Evolutionary conservation across 1,284 basidiomycete genomes (phyloP).

Genomic region (Austroboletus novae-zelandiae): DNA sequence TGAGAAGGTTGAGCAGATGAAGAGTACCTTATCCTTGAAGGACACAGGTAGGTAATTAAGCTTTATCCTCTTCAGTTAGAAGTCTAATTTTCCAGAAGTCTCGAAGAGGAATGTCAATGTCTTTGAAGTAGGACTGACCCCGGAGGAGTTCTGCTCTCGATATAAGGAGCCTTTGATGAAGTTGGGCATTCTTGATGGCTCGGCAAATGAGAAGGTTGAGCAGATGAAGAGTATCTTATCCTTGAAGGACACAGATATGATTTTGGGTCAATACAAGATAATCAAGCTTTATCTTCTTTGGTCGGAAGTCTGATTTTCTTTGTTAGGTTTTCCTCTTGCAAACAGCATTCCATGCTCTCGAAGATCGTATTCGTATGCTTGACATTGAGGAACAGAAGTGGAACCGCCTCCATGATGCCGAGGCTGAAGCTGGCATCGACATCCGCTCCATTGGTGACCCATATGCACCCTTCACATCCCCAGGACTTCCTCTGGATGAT

Average conservation of each 20-base stretch:
- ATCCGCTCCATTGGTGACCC: slow-evolving; percentile 70
- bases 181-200: slow-evolving; percentile 48
- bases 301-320: too few relatives aligned
- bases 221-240: slow-evolving; percentile 62
- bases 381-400: slow-evolving; percentile 86
- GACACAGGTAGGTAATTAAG: slow-evolving; percentile 71
- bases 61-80: too few relatives aligned
- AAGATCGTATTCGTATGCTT: slow-evolving; percentile 79
- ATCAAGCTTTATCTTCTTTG: too few relatives aligned
- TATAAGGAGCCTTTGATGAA: slow-evolving; percentile 63
- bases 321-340: slow-evolving; percentile 88
- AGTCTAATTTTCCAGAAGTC: too few relatives aligned
- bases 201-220: slow-evolving; percentile 48
- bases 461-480: slow-evolving; percentile 69
- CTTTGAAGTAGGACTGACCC: slow-evolving; percentile 85
- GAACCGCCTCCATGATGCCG: slow-evolving; percentile 68
- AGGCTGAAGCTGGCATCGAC: too few relatives aligned
- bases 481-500: slow-evolving; percentile 43
- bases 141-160: slow-evolving; percentile 84
- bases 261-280: slow-evolving; percentile 77
- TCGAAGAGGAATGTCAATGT: slow-evolving; percentile 61
- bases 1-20: too few relatives aligned
- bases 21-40: slow-evolving; percentile 59
- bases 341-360: slow-evolving; percentile 83
- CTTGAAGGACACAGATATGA: slow-evolving; percentile 73